phyloP scores from a whole-genome alignment of 164 flowering plant species.

The Vitis rotundifolia region DNA sequence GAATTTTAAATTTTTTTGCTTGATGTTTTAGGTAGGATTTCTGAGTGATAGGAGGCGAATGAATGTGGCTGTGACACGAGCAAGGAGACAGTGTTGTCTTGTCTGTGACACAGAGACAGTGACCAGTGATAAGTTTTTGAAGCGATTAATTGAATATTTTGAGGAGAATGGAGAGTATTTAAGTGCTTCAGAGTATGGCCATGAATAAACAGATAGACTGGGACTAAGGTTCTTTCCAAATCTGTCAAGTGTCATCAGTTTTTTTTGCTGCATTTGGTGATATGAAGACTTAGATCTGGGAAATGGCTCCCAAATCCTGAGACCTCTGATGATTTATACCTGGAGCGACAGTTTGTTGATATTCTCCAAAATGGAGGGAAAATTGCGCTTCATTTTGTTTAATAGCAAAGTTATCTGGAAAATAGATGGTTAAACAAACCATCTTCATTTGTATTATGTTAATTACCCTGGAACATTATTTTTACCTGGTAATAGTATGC shows the following conservation, averaged over 20 bases:
- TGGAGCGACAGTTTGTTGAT: not conserved
- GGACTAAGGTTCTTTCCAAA: conserved; percentile 1
- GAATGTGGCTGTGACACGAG: conserved; percentile 98
- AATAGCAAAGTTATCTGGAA: not conserved
- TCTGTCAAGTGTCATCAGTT: not conserved
- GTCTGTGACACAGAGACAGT: conserved; percentile 97
- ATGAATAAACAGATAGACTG: conserved; percentile 27
- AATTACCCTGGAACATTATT: not conserved
- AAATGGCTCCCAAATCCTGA: not conserved
- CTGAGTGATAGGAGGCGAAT: conserved; percentile 87
- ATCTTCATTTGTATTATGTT: not conserved
- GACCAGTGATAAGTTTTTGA: conserved; percentile 73
- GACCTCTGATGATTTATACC: not conserved
- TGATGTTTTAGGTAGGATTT: conserved; percentile 78
- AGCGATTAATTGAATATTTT: conserved; percentile 85
- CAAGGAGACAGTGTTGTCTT: conserved; percentile 95
- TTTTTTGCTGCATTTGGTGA: not conserved
- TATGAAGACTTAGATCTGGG: not conserved
- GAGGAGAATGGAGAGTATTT: conserved; percentile 96
- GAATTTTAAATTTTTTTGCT: not conserved
- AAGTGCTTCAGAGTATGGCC: conserved; percentile 88
- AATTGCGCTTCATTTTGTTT: not conserved
- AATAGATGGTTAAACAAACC: not conserved
- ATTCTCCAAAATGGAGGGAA: not conserved
- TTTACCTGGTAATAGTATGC: not conserved